phyloP scores from a whole-genome alignment of 2,329 filamentous ascomycete species.

The Talaromyces sp. region DNA sequence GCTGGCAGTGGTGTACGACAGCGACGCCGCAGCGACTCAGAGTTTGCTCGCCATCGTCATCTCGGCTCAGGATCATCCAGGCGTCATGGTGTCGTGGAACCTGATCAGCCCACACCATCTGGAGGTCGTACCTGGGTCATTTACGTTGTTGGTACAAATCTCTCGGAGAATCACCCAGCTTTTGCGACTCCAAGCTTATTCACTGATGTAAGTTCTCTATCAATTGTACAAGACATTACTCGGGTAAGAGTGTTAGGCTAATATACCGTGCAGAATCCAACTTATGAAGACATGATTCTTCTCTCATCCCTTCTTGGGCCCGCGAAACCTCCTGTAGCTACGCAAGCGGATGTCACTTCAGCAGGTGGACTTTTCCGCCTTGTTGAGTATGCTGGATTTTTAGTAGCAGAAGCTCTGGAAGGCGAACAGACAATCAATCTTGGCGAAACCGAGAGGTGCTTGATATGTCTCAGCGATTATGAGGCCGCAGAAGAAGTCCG shows the following conservation, averaged over 20 bases:
- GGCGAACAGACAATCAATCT: conserved; percentile 36
- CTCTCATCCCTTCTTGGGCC: conserved; percentile 65
- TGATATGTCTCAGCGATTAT: conserved; percentile 66
- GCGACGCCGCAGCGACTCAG: conserved; percentile 58
- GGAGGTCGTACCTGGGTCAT: conserved; percentile 67
- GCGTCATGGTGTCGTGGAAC: conserved; percentile 63
- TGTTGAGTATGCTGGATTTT: conserved; percentile 38
- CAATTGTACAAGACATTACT: not conserved
- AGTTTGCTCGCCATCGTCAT: conserved; percentile 54
- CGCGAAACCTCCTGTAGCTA: conserved; percentile 66
- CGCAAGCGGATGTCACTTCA: conserved; percentile 60
- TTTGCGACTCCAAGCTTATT: conserved; percentile 67
- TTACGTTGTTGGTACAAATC: conserved; percentile 67
- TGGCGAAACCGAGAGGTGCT: conserved; percentile 55
- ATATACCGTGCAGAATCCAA: conserved; percentile 49
- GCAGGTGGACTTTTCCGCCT: conserved; percentile 61
- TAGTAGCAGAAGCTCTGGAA: conserved; percentile 49
- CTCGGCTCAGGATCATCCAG: conserved; percentile 60
- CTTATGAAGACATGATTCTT: conserved; percentile 70
- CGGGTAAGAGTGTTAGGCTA: not conserved
- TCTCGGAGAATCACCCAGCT: conserved; percentile 67
- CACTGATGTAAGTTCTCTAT: conserved; percentile 55
- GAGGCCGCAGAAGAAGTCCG: conserved; percentile 60
- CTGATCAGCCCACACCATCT: conserved; percentile 48
- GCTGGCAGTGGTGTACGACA: conserved; percentile 42